Evolutionary conservation across 352 stramenopile genomes (phyloP).

Genomic region (Phytophthora citrophthora): DNA sequence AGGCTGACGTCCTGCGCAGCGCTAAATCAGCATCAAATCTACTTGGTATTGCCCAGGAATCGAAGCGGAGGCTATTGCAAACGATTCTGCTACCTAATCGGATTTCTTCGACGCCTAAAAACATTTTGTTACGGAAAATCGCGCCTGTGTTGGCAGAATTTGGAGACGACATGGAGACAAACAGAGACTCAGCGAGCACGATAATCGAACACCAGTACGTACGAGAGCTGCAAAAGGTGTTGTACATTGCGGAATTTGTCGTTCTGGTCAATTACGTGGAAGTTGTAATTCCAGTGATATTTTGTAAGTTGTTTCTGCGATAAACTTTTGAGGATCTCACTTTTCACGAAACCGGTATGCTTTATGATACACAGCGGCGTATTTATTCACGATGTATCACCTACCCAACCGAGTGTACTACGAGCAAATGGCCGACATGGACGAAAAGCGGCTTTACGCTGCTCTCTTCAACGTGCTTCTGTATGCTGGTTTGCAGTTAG

Average conservation of each 20-base stretch:
- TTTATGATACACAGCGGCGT: constrained; percentile 1
- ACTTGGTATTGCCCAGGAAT: too few relatives aligned
- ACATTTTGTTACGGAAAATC: too few relatives aligned
- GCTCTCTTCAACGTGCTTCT: constrained; percentile 27
- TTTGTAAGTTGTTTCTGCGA: constrained; percentile 9
- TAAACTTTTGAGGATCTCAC: not conserved
- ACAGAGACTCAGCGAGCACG: too few relatives aligned
- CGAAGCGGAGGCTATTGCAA: too few relatives aligned
- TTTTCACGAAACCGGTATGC: not conserved
- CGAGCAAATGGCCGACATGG: constrained; percentile 21
- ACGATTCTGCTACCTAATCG: too few relatives aligned
- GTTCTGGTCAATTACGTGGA: constrained; percentile 28
- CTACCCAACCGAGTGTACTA: constrained; percentile 38
- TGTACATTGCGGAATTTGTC: constrained; percentile 29
- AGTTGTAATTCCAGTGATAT: constrained; percentile 20
- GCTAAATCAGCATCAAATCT: too few relatives aligned
- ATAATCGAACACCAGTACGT: constrained; percentile 5
- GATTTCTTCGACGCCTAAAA: too few relatives aligned
- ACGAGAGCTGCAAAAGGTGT: constrained; percentile 5
- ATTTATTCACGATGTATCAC: constrained; percentile 27
- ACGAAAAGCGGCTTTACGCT: constrained; percentile 1
- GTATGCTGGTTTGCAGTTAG: constrained; percentile 43
- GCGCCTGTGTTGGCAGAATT: too few relatives aligned
- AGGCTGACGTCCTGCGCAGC: too few relatives aligned
- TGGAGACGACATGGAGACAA: too few relatives aligned